Base-by-base conservation (phyloP, 208 protist genomes). In the Leishmania amazonensis region DNA sequence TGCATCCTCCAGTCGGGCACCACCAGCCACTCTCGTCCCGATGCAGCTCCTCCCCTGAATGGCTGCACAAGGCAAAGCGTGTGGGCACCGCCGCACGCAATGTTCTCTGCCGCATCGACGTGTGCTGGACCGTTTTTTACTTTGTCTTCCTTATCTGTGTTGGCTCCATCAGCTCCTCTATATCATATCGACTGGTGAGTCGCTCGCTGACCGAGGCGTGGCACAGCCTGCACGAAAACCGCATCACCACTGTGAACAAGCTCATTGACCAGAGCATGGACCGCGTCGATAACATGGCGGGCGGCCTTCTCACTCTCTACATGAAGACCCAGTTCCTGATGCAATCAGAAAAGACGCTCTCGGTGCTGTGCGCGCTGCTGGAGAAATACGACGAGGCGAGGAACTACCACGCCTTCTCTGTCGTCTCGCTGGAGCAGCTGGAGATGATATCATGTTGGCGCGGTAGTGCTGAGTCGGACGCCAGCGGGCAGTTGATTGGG, bases 91-190 rank as follows among this genome's bases (percentile, higher is more conserved):
- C 74, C 42, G 64, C 35, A 9, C 21, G 38, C 28, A 42, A 83
- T 64, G 60, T 79, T 35, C 9, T 79, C 19, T 78, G 54, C 42
- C 72, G 79, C 57, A 31, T 78, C 0, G 79, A 83, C n/a, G 73
- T 78, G 5, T 68, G 47, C 57, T 76, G 79, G 70, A n/a, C 60
- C 8, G 11, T 38, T 51, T 54, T 78, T 40, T 74, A 71, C 72
- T 73, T 72, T 49, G 1, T 60, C 24, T 57, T 77, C 49, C 72
- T 83, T 49, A 45, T 35, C 8, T 47, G 24, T 60, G 72, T 83
- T 1, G 79, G 72, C 40, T 40, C 62, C 0, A 3, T 57, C 57
- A n/a, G 24, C n/a, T 31, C 24, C 24, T 49, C 73, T 49, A 64
- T 76, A 21, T 45, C 72, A 15, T 31, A 78, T 17, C 74, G 60